Conservation (phyloP, 306 rosid species). For the Vigna mungo region DNA sequence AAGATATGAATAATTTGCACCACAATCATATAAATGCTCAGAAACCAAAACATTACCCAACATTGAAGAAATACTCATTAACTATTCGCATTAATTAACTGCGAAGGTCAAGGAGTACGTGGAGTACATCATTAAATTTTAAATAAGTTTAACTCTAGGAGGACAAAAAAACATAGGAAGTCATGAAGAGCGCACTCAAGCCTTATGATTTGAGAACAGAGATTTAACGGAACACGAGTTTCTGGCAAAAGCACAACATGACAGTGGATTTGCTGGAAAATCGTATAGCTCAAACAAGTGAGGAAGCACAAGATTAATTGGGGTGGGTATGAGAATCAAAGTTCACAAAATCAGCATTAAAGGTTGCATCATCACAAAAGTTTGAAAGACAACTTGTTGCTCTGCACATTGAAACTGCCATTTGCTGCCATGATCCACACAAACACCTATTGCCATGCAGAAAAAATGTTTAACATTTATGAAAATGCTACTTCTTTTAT, state of each 20-base stretch:
- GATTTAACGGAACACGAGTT: not conserved
- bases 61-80: not conserved
- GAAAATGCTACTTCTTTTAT: constrained; percentile 50
- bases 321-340: not conserved
- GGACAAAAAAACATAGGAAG: not conserved
- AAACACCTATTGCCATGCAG: not conserved
- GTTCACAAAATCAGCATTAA: not conserved
- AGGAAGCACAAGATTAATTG: not conserved
- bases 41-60: not conserved
- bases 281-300: not conserved
- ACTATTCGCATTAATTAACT: not conserved
- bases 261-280: not conserved
- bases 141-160: not conserved
- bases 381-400: not conserved
- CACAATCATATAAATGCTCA: not conserved
- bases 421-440: not conserved
- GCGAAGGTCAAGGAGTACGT: not conserved
- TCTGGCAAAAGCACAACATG: not conserved
- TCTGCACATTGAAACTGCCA: constrained; percentile 1
- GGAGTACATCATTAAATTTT: not conserved
- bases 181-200: not conserved
- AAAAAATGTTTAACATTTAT: constrained; percentile 21
- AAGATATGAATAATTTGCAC: not conserved
- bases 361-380: not conserved
- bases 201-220: not conserved